phyloP scores from a whole-genome alignment of 2,329 filamentous ascomycete genomes.

The Beauveria bassiana region DNA sequence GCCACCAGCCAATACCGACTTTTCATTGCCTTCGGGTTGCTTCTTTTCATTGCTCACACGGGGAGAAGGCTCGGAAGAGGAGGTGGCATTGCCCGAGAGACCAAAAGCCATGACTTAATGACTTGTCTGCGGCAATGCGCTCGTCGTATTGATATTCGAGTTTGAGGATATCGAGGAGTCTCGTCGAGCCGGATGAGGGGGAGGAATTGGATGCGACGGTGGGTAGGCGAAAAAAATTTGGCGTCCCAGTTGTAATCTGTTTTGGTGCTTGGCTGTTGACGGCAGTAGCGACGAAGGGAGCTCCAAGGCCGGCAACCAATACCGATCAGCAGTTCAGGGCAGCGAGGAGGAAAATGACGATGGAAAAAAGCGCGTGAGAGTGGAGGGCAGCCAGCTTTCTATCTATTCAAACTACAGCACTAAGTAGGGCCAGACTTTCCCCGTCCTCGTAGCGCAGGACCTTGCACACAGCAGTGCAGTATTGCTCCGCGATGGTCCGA shows the following conservation, averaged over 20 bases:
- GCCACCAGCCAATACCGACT: background rate
- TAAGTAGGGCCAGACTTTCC: background rate
- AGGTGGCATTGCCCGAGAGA: background rate
- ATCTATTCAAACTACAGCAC: background rate
- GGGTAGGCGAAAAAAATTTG: background rate
- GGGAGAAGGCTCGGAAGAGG: conserved; percentile 2
- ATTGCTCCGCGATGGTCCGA: conserved; percentile 11
- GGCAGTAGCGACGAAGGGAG: conserved; percentile 8
- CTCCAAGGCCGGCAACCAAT: background rate
- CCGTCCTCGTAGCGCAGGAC: conserved; percentile 3
- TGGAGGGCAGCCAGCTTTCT: conserved; percentile 8
- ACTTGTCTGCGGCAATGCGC: background rate
- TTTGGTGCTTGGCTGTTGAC: background rate
- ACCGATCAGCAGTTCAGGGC: background rate
- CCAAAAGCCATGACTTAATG: conserved; percentile 1
- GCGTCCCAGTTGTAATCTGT: background rate
- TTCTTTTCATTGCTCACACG: conserved; percentile 8
- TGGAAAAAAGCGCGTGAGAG: background rate
- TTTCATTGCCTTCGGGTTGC: background rate
- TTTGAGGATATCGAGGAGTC: background rate
- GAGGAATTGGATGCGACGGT: background rate
- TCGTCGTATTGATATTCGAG: background rate
- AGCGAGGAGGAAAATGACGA: background rate
- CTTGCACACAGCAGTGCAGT: conserved; percentile 5
- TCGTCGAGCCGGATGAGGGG: background rate